These are phyloP conservation scores for Spinacia oleracea DNA, from an alignment of 179 eudicot genomes.

Conservation along the genomic window DNA sequence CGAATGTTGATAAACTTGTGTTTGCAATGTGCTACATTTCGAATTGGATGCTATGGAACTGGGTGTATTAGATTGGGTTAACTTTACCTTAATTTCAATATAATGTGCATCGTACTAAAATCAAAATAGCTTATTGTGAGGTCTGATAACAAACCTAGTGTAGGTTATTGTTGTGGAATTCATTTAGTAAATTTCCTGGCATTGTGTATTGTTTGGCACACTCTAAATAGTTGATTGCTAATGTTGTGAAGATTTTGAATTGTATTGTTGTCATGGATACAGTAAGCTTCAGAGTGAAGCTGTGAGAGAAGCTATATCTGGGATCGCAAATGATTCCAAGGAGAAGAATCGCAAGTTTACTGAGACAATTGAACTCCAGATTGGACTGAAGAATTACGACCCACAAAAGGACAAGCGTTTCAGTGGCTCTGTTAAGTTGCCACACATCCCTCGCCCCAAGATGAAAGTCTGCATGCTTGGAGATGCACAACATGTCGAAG, in stretches of 20 bases:
- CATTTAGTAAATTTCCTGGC: no score
- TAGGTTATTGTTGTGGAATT: no score
- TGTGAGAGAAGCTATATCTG: conserved; percentile 65
- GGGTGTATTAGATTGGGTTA: no score
- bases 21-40: no score
- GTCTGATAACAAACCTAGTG: no score
- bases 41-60: no score
- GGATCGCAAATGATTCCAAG: conserved; percentile 39
- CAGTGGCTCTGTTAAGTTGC: conserved; percentile 92
- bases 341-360: conserved; percentile 74
- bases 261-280: conserved; percentile 5
- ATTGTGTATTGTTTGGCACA: background rate
- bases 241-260: background rate
- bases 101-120: no score
- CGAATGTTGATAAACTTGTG: no score
- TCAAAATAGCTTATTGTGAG: background rate
- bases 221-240: background rate
- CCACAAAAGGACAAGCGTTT: conserved; percentile 99
- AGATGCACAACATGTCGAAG: conserved; percentile 94
- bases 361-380: conserved; percentile 93
- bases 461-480: conserved; percentile 98
- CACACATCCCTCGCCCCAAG: conserved; percentile 91
- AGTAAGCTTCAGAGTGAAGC: conserved; percentile 89
- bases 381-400: conserved; percentile 90
- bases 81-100: no score